Evolutionary conservation across 106 monocot genomes (phyloP), one percentile per base, ranked within the genome.

Genomic region (Gastrodia elata): DNA sequence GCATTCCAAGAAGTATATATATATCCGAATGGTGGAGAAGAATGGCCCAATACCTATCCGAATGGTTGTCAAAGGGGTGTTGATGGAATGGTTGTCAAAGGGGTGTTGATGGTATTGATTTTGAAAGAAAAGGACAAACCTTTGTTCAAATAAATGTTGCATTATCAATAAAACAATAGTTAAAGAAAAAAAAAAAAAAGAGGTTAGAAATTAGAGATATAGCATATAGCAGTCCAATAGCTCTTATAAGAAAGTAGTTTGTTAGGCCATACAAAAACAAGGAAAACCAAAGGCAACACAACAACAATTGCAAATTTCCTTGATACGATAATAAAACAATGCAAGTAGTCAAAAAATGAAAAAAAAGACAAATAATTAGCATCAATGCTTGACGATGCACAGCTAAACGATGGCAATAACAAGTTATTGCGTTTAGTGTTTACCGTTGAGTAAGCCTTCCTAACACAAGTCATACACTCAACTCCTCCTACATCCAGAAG

Each of bases 401-500:
- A 30, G 61, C 26, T 11, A 61, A 61, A 9, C 28, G 32, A 61
- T 61, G 25, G 59, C 28, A 28, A 25, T 30, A 61, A 61, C 61
- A 61, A 2, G 32, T 26, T 28, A 57, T 6, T 57, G 26, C n/a
- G 3, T n/a, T 30, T 28, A 28, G 30, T 6, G 28, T 76, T 70
- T 67, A 89, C 88, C 75, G 79, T 69, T 22, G 68, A 70, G 26
- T 76, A 20, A 55, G 78, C 32, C 55, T 85, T 89, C 32, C 77
- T 84, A 34, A 80, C 83, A 34, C 88, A 89, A 24, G 69, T 64
- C 48, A 78, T 24, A 65, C 89, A 89, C 22, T 89, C 89, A 39
- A 89, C 73, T 64, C 89, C 89, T 35, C 89, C 89, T 18, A 73
- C 78, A 72, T 89, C 89, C 16, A 85, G 81, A 39, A 83, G 81